Evolutionary conservation across 2,329 filamentous ascomycete species (phyloP).

Genomic region (Diplodia corticola): DNA sequence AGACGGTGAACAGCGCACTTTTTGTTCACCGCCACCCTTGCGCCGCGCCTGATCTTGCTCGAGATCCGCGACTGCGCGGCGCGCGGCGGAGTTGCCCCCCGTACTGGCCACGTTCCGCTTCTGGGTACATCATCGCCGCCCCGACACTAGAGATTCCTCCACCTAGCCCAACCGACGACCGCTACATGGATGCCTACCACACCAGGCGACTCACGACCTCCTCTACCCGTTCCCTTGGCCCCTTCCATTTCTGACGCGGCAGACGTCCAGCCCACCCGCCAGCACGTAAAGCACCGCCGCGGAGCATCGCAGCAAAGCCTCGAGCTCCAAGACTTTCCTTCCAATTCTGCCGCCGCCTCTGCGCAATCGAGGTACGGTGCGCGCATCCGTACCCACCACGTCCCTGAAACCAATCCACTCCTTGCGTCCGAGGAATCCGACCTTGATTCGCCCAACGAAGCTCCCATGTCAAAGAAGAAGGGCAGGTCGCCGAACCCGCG

Average conservation of each 20-base stretch:
- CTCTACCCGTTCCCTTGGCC: slow-evolving; percentile 32
- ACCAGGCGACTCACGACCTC: slow-evolving; percentile 39
- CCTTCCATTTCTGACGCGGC: slow-evolving; percentile 28
- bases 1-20: slow-evolving; percentile 20
- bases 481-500: slow-evolving; percentile 33
- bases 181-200: slow-evolving; percentile 47
- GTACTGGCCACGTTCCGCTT: slow-evolving; percentile 24
- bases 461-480: slow-evolving; percentile 42
- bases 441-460: slow-evolving; percentile 26
- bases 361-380: neutral
- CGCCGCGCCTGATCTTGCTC: neutral
- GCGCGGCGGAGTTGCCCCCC: slow-evolving; percentile 12
- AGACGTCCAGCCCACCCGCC: slow-evolving; percentile 27
- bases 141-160: slow-evolving; percentile 6
- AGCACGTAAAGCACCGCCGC: slow-evolving; percentile 28
- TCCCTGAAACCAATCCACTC: slow-evolving; percentile 30
- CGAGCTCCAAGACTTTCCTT: slow-evolving; percentile 27
- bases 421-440: slow-evolving; percentile 26
- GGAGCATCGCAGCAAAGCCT: slow-evolving; percentile 26
- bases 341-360: neutral
- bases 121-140: slow-evolving; percentile 19
- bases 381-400: slow-evolving; percentile 22
- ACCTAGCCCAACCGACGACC: neutral
- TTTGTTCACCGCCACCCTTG: slow-evolving; percentile 17
- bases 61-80: slow-evolving; percentile 2